Conservation (phyloP, 192 early-diverging fungal species). For the Umbelopsis sp. region DNA sequence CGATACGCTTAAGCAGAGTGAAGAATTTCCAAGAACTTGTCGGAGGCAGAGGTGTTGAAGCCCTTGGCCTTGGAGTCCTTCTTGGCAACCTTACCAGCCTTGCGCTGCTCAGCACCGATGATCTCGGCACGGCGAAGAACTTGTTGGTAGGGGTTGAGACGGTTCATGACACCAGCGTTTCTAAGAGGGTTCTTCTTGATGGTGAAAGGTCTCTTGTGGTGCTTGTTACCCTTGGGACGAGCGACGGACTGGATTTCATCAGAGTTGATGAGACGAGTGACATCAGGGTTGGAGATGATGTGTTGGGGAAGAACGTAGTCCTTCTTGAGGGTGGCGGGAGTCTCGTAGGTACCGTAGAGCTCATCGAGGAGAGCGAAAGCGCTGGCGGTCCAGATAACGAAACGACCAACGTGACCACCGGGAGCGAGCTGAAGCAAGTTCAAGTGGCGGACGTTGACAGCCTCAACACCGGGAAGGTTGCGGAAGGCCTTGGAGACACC, state of each 20-base stretch:
- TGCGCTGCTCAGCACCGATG: conserved; percentile 55
- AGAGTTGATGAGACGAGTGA: conserved; percentile 95
- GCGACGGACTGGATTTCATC: conserved; percentile 95
- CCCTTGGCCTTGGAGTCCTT: conserved; percentile 41
- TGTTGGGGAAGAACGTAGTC: conserved; percentile 82
- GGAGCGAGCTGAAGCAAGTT: conserved; percentile 99
- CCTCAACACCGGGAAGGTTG: conserved; percentile 98
- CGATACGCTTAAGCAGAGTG: conserved; percentile 38
- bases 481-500: conserved; percentile 95
- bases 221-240: conserved; percentile 76
- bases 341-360: conserved; percentile 88
- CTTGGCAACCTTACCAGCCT: conserved; percentile 61
- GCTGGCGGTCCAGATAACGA: conserved; percentile 97
- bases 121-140: conserved; percentile 81
- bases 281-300: conserved; percentile 93
- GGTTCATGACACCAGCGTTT: conserved; percentile 88
- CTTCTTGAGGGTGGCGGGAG: conserved; percentile 83
- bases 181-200: conserved; percentile 99
- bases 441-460: conserved; percentile 84
- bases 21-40: conserved; percentile 42
- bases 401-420: conserved; percentile 98
- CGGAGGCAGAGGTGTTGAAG: conserved; percentile 31
- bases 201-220: conserved; percentile 89
- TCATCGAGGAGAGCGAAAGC: conserved; percentile 92
- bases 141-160: conserved; percentile 97